Evolutionary conservation across 495 filamentous ascomycete species (phyloP), one percentile per base, ranked within the genome.

Genomic region (Trichocladium uniseriatum): DNA sequence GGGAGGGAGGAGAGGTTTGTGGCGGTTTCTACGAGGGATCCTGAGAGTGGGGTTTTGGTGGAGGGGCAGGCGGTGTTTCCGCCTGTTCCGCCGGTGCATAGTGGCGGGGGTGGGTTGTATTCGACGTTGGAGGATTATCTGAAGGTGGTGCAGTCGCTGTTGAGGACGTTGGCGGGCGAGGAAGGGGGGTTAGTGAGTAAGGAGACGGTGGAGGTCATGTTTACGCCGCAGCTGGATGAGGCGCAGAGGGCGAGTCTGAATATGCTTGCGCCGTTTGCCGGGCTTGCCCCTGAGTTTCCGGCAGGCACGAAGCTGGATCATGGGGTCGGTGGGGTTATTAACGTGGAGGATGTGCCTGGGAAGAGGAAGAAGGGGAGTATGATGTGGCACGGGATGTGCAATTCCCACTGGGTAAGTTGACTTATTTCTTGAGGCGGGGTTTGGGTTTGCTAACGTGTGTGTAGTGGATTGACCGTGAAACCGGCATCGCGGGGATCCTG

Each of bases 61-160:
- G 20, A 43, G 45, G 28, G 27, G 40, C 19, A 7, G 42, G 45
- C 42, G 16, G 49, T 48, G 14, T 22, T 53, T 1, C 52, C 55
- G 0, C 18, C 36, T 13, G 48, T 60, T 3, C 58, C 57, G 6
- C 43, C 40, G 22, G 29, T 54, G 27, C 61, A 64, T 20, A 60
- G 59, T 38, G 81, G 78, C 2, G 81, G 81, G 1, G 69, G 68
- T 9, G 81, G 81, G 1, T 32, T 75, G 16, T 80, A 66, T 43
- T 63, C 69, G 5, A 60, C 68, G 0, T 69, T 73, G 5, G 54
- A 37, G 13, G 74, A 75, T 41, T 80, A 74, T 48, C 55, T 67
- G 21, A 78, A 72, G 52, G 55, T 82, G 9, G 58, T 82, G 41
- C 67, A 63, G 15, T 69, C 66, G 15, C 7, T 81, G 36, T 54